Conservation (phyloP, 2,329 filamentous ascomycete genomes). For the Sporothrix phasma region DNA sequence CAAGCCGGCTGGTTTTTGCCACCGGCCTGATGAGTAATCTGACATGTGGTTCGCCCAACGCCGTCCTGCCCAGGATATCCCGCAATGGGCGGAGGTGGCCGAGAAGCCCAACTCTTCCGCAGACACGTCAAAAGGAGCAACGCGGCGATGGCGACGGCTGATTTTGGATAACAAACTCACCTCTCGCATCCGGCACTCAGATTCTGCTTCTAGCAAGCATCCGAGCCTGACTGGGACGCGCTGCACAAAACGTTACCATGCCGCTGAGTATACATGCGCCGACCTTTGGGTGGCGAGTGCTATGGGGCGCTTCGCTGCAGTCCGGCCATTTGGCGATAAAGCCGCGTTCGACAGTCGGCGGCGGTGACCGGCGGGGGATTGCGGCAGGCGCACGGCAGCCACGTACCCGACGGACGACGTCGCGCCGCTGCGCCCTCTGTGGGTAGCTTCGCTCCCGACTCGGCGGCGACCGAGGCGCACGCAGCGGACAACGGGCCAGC, state of each 20-base stretch:
- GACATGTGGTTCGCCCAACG: neutral
- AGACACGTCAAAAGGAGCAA: neutral
- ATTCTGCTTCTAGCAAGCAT: neutral
- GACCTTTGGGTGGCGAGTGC: slow-evolving; percentile 2
- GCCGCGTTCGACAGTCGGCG: neutral
- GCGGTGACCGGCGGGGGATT: neutral
- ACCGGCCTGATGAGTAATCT: slow-evolving; percentile 13
- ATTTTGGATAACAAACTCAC: neutral
- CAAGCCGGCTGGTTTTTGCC: neutral
- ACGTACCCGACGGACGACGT: neutral
- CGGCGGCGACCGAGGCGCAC: neutral
- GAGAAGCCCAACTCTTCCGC: neutral
- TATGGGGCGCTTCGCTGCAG: neutral
- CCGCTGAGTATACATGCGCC: neutral
- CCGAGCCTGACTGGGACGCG: neutral
- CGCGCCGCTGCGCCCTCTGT: neutral
- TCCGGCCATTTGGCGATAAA: neutral
- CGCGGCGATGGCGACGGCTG: neutral
- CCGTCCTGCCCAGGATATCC: no score
- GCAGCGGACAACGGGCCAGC: neutral
- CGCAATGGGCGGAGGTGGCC: slow-evolving; percentile 4
- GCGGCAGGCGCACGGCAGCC: neutral
- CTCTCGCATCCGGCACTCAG: neutral
- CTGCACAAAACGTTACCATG: neutral
- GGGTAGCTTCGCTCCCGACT: no score